Conservation (phyloP, 83 land plant genomes). For the Picea abies region DNA sequence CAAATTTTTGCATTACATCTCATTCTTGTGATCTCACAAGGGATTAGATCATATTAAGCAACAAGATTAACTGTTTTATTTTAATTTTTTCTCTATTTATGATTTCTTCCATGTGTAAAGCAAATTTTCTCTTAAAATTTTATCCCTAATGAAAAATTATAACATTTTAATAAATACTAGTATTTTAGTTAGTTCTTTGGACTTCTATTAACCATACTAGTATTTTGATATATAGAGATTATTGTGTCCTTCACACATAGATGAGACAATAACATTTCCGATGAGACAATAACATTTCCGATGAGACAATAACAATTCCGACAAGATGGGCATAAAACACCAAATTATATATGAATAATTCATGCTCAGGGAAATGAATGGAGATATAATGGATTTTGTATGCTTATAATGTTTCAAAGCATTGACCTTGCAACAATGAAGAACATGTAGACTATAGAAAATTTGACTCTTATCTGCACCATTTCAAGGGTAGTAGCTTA, state of each 20-base stretch:
- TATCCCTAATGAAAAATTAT: neutral
- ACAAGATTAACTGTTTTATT: neutral
- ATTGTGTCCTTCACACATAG: too few species aligned
- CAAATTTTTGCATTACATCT: slow-evolving; percentile 1
- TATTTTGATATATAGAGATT: too few species aligned
- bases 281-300: too few species aligned
- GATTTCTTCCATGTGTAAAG: neutral
- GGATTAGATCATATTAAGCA: neutral
- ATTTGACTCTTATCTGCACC: slow-evolving; percentile 41
- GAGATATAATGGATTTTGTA: neutral
- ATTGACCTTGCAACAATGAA: neutral
- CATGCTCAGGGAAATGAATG: too few species aligned
- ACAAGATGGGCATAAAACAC: too few species aligned
- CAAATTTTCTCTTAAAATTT: neutral
- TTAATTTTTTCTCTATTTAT: neutral
- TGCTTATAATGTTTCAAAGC: neutral
- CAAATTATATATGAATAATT: too few species aligned
- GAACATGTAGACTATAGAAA: slow-evolving; percentile 50
- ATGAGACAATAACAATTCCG: too few species aligned
- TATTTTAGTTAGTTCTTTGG: too few species aligned
- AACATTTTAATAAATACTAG: too few species aligned
- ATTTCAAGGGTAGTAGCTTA: slow-evolving; percentile 55
- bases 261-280: too few species aligned
- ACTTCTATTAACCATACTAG: too few species aligned
- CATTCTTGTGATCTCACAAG: neutral